Conservation (phyloP, 108 stramenopile genomes). For the Pseudonitzschia multiseries region DNA sequence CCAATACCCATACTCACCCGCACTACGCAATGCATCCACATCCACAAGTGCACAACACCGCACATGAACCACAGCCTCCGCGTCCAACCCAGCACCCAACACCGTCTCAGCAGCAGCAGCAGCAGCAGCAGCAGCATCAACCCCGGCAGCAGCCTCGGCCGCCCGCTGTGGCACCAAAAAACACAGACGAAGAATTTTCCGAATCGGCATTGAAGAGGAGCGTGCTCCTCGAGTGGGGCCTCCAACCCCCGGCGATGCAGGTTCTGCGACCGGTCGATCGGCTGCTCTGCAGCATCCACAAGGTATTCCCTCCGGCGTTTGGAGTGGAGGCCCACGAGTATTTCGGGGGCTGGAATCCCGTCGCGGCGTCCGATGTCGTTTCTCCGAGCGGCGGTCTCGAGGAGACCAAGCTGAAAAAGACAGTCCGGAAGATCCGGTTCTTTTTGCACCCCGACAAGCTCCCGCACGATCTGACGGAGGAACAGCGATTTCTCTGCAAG, state of each 20-base stretch:
- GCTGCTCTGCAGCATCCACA: conserved; percentile 69
- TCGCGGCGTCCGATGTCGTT: conserved; percentile 43
- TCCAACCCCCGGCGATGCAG: conserved; percentile 75
- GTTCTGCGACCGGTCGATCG: conserved; percentile 67
- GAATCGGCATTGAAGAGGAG: conserved; percentile 56
- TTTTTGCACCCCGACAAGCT: conserved; percentile 86
- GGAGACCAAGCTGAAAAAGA: conserved; percentile 76
- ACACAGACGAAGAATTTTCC: conserved; percentile 36
- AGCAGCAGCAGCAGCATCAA: too few relatives aligned
- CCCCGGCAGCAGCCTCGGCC: conserved; percentile 29
- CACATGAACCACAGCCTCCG: background rate
- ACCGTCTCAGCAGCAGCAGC: too few relatives aligned
- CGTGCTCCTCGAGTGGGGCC: conserved; percentile 78
- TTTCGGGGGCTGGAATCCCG: conserved; percentile 76
- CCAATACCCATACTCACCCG: too few relatives aligned
- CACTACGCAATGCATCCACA: too few relatives aligned
- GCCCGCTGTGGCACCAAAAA: background rate
- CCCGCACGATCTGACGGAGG: conserved; percentile 65
- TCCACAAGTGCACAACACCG: conserved; percentile 8
- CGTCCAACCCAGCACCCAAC: conserved; percentile 28
- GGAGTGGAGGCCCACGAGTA: conserved; percentile 77
- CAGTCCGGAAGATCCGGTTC: conserved; percentile 76
- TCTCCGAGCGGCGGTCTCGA: conserved; percentile 45
- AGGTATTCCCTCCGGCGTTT: conserved; percentile 75
- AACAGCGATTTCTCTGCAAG: conserved; percentile 72